Evolutionary conservation across 331 rosid species (phyloP).

Genomic region (Rhamnella rubrinervis): DNA sequence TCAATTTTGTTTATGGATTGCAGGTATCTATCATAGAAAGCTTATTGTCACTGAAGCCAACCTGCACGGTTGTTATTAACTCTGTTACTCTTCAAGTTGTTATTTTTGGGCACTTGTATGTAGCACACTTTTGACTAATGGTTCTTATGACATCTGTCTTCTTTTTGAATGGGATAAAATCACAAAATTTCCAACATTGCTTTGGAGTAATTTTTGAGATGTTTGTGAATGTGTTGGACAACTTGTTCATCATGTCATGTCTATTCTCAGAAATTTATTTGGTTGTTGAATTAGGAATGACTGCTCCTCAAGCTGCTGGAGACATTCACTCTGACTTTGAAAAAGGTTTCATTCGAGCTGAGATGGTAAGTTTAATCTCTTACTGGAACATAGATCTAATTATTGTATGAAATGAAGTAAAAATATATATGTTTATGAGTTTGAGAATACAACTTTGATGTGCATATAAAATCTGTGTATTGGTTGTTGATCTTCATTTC

Average conservation of each 20-base stretch:
- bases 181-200: constrained; percentile 13
- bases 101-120: too few species aligned
- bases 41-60: too few species aligned
- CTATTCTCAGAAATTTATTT: constrained; percentile 20
- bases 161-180: too few species aligned
- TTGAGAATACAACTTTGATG: neutral
- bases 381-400: neutral
- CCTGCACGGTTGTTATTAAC: too few species aligned
- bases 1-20: too few species aligned
- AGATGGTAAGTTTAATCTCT: constrained; percentile 51
- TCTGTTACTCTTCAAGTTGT: too few species aligned
- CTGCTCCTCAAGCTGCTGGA: constrained; percentile 99
- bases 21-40: too few species aligned
- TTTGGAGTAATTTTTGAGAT: constrained; percentile 16
- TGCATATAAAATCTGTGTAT: neutral
- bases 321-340: constrained; percentile 98
- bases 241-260: neutral
- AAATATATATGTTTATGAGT: neutral
- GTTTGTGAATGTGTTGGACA: constrained; percentile 9
- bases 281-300: constrained; percentile 71
- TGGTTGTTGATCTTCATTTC: neutral
- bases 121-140: too few species aligned
- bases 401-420: too few species aligned
- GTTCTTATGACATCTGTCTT: too few species aligned
- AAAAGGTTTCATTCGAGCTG: constrained; percentile 98